Base-by-base conservation (phyloP, 495 filamentous ascomycete species). In the Staphylotrichum longicolle region DNA sequence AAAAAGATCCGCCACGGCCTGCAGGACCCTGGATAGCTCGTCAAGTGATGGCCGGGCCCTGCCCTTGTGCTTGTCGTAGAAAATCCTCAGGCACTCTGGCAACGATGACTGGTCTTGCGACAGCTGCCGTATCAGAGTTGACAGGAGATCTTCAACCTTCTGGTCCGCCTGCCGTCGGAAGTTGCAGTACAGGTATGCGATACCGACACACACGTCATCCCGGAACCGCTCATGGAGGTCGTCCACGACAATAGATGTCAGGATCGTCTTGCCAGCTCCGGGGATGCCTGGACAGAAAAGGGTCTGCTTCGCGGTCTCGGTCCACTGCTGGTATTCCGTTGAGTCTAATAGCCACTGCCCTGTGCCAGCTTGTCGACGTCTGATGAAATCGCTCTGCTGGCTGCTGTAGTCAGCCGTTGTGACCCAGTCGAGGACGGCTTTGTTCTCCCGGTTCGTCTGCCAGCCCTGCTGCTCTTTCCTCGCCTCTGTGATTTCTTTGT, bases 211-310 rank as follows among this genome's bases (percentile, higher is more conserved):
- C 67, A 70, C 51, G 5, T 67, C 54, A 15, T 63, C 45, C 4
- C 58, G 2, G 50, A 63, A 65, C 5, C 53, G 7, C 4, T 20
- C 44, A 10, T 30, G 27, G 14, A 81, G 70, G 9, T 76, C 32
- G 15, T 80, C 67, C 9, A 82, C 58, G 3, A 77, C 66, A 33
- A 73, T 66, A 0, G 75, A 70, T n/a, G 67, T 54, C 7, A 77
- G 50, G 7, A 69, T 71, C 9, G 71, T 73, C 54, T 74, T 76
- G 41, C 72, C 70, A n/a, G 67, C 60, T 2, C 70, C 72, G 8
- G 66, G 70, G 20, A 79, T 77, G 0, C 81, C 81, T 1, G 72
- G 69, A 58, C 76, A 85, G 58, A 76, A 80, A 3, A 82, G 61
- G 0, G 65, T 79, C 42, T 72, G 54, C 0, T 65, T 57, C 46